These are phyloP conservation scores for Danielozyma ontarioensis DNA, from an alignment of 805 yeast genomes.

Conservation along the genomic window DNA sequence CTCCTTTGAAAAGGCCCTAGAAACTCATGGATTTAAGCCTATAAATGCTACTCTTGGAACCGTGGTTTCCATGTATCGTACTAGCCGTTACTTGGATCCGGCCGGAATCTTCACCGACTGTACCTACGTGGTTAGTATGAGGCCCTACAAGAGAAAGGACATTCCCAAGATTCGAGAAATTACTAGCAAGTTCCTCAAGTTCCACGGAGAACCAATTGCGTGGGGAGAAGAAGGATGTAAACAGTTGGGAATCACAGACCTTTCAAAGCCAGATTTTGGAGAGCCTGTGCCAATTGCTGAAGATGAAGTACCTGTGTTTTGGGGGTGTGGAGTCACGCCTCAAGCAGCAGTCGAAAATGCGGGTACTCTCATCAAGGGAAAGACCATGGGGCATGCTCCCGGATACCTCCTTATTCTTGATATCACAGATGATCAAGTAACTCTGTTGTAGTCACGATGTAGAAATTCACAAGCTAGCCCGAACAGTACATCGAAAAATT, in stretches of 20 bases:
- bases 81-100: slow-evolving; percentile 10
- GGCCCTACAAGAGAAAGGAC: slow-evolving; percentile 28
- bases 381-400: slow-evolving; percentile 29
- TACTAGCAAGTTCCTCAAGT: slow-evolving; percentile 20
- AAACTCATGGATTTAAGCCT: slow-evolving; percentile 22
- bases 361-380: slow-evolving; percentile 22
- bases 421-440: slow-evolving; percentile 16
- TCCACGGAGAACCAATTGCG: slow-evolving; percentile 40
- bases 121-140: slow-evolving; percentile 38
- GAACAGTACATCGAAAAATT: too few relatives aligned
- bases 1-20: slow-evolving; percentile 33
- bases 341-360: slow-evolving; percentile 25
- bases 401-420: slow-evolving; percentile 34
- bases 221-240: slow-evolving; percentile 34
- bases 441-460: neutral
- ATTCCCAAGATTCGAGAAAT: slow-evolving; percentile 24
- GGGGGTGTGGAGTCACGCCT: slow-evolving; percentile 44
- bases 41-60: slow-evolving; percentile 11
- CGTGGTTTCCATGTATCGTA: slow-evolving; percentile 9
- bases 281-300: slow-evolving; percentile 21
- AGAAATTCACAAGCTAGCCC: too few relatives aligned
- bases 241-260: slow-evolving; percentile 28
- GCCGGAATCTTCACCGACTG: slow-evolving; percentile 25
- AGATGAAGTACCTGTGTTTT: slow-evolving; percentile 38
- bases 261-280: slow-evolving; percentile 32